Conservation (phyloP, 305 asterid genomes). For the Caryopteris hybrid region DNA sequence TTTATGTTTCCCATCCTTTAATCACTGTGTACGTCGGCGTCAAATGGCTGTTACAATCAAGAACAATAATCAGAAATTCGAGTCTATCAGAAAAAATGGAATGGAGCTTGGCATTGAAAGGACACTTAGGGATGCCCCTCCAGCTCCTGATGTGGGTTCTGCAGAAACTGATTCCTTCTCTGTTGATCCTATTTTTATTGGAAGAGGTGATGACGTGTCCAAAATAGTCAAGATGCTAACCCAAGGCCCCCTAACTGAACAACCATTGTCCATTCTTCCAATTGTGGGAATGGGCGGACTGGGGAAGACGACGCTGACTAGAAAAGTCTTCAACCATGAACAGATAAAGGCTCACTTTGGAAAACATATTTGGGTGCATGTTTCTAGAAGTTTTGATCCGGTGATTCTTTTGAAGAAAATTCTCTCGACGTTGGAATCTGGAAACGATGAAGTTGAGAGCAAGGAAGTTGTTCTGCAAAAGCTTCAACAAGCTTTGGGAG, state of each 20-base stretch:
- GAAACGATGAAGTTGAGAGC: too few species aligned
- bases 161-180: background rate
- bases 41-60: constrained; percentile 14
- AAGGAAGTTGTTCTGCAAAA: too few species aligned
- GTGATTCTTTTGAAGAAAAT: background rate
- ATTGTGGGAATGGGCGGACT: background rate
- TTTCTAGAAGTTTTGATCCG: background rate
- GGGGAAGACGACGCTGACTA: background rate
- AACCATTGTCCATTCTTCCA: background rate
- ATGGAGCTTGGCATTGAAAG: too few species aligned
- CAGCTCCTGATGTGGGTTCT: too few species aligned
- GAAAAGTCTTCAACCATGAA: background rate
- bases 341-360: background rate
- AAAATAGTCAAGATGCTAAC: background rate
- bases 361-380: background rate
- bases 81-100: background rate
- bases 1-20: background rate
- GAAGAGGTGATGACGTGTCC: background rate
- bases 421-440: too few species aligned
- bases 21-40: background rate
- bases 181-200: background rate
- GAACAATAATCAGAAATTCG: constrained; percentile 7
- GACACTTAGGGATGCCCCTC: background rate
- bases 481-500: too few species aligned
- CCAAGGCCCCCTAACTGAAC: background rate